Percentiles rank a stretch among this genome's conserved stretches.
phyloP scores from a whole-genome alignment of 352 stramenopile genomes.

The Phytophthora constricta region DNA sequence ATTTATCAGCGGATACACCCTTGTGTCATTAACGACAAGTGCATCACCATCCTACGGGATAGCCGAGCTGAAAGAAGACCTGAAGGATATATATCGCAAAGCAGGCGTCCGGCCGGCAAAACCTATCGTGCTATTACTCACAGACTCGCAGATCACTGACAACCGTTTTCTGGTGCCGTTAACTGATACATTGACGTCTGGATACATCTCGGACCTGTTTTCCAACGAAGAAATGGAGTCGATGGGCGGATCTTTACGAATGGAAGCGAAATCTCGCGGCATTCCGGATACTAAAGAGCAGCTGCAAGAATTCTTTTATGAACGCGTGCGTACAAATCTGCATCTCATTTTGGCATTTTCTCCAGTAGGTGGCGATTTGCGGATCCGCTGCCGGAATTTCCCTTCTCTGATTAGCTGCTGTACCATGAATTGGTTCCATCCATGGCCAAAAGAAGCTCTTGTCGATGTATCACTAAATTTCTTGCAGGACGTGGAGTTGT shows the following conservation, averaged over 20 bases:
- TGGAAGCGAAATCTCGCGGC: constrained; percentile 85
- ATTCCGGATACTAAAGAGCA: constrained; percentile 92
- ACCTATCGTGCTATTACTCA: constrained; percentile 90
- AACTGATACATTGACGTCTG: constrained; percentile 85
- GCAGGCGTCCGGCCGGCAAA: constrained; percentile 86
- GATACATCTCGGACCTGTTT: constrained; percentile 87
- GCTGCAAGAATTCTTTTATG: constrained; percentile 91
- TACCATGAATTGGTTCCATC: constrained; percentile 91
- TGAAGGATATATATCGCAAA: constrained; percentile 91
- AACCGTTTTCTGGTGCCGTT: constrained; percentile 89
- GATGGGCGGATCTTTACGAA: constrained; percentile 74
- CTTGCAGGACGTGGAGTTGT: constrained; percentile 76
- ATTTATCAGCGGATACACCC: constrained; percentile 84
- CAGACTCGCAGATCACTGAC: constrained; percentile 88
- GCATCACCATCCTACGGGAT: constrained; percentile 69
- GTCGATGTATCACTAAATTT: constrained; percentile 89
- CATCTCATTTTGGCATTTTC: constrained; percentile 90
- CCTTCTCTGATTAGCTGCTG: constrained; percentile 77
- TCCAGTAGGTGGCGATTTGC: constrained; percentile 77
- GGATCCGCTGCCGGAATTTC: constrained; percentile 82
- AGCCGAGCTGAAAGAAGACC: constrained; percentile 85
- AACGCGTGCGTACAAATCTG: constrained; percentile 87
- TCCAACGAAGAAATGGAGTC: constrained; percentile 89
- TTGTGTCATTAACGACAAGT: constrained; percentile 72
- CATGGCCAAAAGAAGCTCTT: constrained; percentile 90